A percentile compares a stretch with the other conserved stretches of the same genome.
phyloP scores from a whole-genome alignment of 208 protist genomes.

The Trypanosoma lewisi region DNA sequence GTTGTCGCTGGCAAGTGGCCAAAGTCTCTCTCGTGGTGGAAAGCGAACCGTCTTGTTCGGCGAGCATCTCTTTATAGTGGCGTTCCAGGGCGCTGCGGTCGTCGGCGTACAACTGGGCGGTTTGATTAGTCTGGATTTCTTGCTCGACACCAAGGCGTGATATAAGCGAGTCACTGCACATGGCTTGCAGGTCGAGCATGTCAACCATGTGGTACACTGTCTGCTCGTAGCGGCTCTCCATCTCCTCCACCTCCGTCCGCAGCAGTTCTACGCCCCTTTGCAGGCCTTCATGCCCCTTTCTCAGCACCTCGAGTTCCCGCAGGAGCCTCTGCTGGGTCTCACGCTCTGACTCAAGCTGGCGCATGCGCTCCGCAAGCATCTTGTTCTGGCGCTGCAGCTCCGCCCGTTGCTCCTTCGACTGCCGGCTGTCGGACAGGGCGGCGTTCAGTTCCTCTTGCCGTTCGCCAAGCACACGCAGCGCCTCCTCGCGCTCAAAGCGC shows the following conservation, averaged over 20 bases:
- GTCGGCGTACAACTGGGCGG: background rate
- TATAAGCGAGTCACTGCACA: slow-evolving; percentile 18
- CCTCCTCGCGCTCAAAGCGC: too few relatives aligned
- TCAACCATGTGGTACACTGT: slow-evolving; percentile 7
- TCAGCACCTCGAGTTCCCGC: slow-evolving; percentile 16
- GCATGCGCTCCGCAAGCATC: slow-evolving; percentile 10
- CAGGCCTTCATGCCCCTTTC: slow-evolving; percentile 9
- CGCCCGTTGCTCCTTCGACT: slow-evolving; percentile 14
- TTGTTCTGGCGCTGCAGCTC: slow-evolving; percentile 11
- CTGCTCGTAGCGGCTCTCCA: slow-evolving; percentile 15
- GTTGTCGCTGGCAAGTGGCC: background rate
- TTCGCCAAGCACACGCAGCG: too few relatives aligned
- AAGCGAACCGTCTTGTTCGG: slow-evolving; percentile 7
- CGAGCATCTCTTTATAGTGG: background rate
- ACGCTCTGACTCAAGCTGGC: slow-evolving; percentile 8
- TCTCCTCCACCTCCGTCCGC: slow-evolving; percentile 18
- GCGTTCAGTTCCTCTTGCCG: slow-evolving; percentile 23
- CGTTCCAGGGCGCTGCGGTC: background rate
- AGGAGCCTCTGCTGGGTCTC: slow-evolving; percentile 1
- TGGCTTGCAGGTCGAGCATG: background rate
- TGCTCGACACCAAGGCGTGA: slow-evolving; percentile 6
- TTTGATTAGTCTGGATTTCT: background rate
- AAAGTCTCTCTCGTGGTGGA: background rate
- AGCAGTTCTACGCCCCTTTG: slow-evolving; percentile 1
- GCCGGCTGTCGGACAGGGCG: slow-evolving; percentile 1